These are phyloP conservation scores for Ascochyta lentis DNA, from an alignment of 2,329 filamentous ascomycete species.

Conservation along the genomic window DNA sequence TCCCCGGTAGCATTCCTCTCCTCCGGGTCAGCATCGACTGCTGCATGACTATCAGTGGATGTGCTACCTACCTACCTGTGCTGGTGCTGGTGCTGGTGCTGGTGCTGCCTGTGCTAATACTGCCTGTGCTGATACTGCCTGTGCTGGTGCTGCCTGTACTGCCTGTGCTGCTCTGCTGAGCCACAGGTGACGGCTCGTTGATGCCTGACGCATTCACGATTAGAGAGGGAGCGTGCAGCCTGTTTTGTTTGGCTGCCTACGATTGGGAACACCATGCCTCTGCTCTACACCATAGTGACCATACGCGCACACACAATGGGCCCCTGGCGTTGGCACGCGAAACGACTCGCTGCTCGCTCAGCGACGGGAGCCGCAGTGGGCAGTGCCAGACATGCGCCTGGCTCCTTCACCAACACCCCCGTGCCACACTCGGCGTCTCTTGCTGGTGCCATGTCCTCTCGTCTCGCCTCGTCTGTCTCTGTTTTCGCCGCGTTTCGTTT, in stretches of 20 bases:
- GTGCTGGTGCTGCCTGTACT: no score
- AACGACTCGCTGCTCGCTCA: conserved; percentile 8
- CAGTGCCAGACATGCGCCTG: conserved; percentile 30
- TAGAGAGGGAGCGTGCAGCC: conserved; percentile 18
- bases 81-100: no score
- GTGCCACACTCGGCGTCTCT: conserved; percentile 1
- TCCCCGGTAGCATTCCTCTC: conserved; percentile 28
- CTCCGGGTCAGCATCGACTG: conserved; percentile 35
- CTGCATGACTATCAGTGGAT: no score
- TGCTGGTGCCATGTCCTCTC: neutral
- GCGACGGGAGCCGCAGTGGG: conserved; percentile 15
- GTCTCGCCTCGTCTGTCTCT: conserved; percentile 7
- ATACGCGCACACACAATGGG: conserved; percentile 24
- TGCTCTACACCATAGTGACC: no score
- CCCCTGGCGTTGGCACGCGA: conserved; percentile 13
- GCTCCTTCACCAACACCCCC: conserved; percentile 10
- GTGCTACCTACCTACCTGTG: no score
- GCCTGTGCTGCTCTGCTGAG: no score
- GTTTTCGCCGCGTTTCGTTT: conserved; percentile 28
- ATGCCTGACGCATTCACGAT: conserved; percentile 21
- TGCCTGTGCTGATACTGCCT: no score
- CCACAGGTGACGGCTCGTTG: conserved; percentile 5
- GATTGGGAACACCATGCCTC: conserved; percentile 23
- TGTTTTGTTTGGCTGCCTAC: conserved; percentile 21
- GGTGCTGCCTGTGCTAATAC: no score